Evolutionary conservation across 768 basidiomycete genomes (phyloP).

Genomic region (Trametes villosa): DNA sequence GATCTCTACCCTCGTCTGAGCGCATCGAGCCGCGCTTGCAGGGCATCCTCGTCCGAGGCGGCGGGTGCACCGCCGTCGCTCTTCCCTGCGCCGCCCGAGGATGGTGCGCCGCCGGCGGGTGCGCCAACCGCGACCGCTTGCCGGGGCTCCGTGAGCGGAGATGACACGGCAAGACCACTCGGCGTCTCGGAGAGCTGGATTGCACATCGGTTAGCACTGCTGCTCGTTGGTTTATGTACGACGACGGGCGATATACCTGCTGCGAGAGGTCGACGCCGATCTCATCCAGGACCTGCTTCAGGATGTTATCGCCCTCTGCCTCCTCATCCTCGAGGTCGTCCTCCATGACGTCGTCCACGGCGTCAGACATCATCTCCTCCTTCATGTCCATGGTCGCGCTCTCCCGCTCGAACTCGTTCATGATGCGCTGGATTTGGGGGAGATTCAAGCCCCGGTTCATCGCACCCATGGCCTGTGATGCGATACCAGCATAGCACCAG

Average conservation of each 20-base stretch:
- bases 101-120: conserved; percentile 45
- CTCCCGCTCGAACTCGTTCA: conserved; percentile 98
- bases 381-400: conserved; percentile 99
- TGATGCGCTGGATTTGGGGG: conserved; percentile 92
- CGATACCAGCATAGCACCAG: conserved; percentile 2
- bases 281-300: conserved; percentile 96
- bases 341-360: conserved; percentile 97
- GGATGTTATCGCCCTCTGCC: conserved; percentile 91
- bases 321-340: conserved; percentile 87
- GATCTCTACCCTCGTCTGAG: conserved; percentile 67
- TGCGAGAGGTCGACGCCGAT: conserved; percentile 93
- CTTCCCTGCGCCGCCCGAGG: conserved; percentile 43
- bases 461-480: conserved; percentile 86
- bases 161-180: conserved; percentile 63
- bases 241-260: conserved; percentile 52
- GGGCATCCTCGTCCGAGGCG: conserved; percentile 82
- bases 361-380: conserved; percentile 99
- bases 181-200: conserved; percentile 83
- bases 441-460: conserved; percentile 98
- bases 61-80: conserved; percentile 44
- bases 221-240: no score
- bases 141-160: conserved; percentile 64
- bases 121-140: conserved; percentile 90
- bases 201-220: background rate
- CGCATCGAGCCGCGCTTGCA: conserved; percentile 93